Base-by-base conservation (phyloP, 768 basidiomycete species). In the Strobilomyces dryophilus region DNA sequence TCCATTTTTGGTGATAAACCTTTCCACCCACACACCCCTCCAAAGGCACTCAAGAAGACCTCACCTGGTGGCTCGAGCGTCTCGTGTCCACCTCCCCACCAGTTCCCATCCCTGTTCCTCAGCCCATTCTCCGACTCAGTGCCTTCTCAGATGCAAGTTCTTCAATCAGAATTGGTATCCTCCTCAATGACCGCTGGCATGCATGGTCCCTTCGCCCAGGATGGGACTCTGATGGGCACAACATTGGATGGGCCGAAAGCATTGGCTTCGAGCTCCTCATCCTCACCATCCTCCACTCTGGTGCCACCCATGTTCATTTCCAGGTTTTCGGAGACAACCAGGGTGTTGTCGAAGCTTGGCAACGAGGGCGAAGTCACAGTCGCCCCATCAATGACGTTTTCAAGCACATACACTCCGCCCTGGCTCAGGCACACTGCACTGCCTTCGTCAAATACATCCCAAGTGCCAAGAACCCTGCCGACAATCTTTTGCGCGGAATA, bases 111-210 rank as follows among this genome's bases (percentile, higher is more conserved):
- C 31, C 44, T 0, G 3, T 4, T 3, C 18, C 31, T 9, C n/a
- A 32, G 2, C 18, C 29, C n/a, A 18, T 32, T 7, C 5, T 11
- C 5, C 29, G 32, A n/a, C 8, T 32, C 11, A 10, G 24, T 2
- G 44, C 31, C 18, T 45, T 45, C 18, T 45, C 44, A 20, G 44
- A 46, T 35, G 32, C 32, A 3, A 45, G 44, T 17, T 46, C 32
- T 4, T 5, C 6, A 2, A 7, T 9, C 8, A 26, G 45, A 31
- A 34, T 46, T 15, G 32, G 32, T 3, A 46, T 35, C 7, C 3
- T 7, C 20, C 34, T 46, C 5, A 10, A 9, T 11, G 7, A 9
- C 12, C 7, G 12, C 5, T 46, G 32, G 45, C 18, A 5, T 6
- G 45, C 32, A 9, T 46, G 45, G 45, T 9, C 2, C 8, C 32